These are phyloP conservation scores for Colletotrichum camelliae DNA, from an alignment of 2,329 filamentous ascomycete genomes.

Conservation along the genomic window DNA sequence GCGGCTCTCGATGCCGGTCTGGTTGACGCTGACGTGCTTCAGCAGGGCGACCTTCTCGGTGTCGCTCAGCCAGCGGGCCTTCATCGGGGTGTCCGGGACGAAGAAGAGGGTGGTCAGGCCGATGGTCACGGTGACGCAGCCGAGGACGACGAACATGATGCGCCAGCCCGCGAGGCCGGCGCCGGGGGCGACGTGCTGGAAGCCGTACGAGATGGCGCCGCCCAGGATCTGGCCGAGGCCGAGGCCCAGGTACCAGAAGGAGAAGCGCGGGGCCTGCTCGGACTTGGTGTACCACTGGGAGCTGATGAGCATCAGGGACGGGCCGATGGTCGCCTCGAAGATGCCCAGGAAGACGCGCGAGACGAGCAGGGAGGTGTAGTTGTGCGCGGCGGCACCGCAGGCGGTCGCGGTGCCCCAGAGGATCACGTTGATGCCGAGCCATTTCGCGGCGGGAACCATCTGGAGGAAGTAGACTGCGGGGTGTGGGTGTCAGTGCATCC, in stretches of 20 bases:
- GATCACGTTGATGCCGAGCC: conserved; percentile 62
- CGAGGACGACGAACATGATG: conserved; percentile 52
- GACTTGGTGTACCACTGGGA: conserved; percentile 63
- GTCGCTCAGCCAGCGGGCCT: conserved; percentile 39
- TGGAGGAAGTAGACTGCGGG: conserved; percentile 61
- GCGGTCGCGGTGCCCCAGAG: conserved; percentile 64
- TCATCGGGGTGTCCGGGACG: conserved; percentile 53
- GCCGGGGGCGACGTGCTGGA: conserved; percentile 53
- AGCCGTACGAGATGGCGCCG: conserved; percentile 53
- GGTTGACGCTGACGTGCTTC: conserved; percentile 61
- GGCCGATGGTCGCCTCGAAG: conserved; percentile 65
- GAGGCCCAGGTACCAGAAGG: conserved; percentile 66
- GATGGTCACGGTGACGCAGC: conserved; percentile 44
- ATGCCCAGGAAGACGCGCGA: conserved; percentile 64
- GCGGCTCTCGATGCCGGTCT: conserved; percentile 61
- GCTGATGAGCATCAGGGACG: conserved; percentile 65
- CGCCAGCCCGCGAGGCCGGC: conserved; percentile 42
- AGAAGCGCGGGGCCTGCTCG: conserved; percentile 64
- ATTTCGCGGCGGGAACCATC: conserved; percentile 64
- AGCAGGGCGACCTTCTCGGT: conserved; percentile 48
- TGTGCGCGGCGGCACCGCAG: conserved; percentile 56
- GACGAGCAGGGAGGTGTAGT: conserved; percentile 58
- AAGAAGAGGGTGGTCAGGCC: conserved; percentile 42
- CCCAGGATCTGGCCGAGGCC: conserved; percentile 62
- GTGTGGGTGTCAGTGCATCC: background rate